Evolutionary conservation across 2,329 filamentous ascomycete species (phyloP).

Genomic region (Pyricularia sp.): DNA sequence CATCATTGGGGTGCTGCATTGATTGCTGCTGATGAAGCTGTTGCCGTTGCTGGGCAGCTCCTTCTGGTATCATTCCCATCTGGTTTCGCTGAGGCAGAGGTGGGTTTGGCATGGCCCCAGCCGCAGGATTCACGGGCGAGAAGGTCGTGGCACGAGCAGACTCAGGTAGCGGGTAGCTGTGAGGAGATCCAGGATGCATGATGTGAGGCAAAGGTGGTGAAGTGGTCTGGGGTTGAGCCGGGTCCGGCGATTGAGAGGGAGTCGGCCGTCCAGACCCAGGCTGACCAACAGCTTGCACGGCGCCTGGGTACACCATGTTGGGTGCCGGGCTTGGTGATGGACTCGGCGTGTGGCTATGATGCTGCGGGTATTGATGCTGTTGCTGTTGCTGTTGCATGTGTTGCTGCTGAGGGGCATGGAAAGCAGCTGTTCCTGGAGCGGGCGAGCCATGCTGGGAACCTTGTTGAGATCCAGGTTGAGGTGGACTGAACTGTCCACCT

Average conservation of each 20-base stretch:
- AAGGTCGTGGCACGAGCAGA: slow-evolving; percentile 9
- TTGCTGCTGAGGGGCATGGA: neutral
- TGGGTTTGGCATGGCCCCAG: slow-evolving; percentile 8
- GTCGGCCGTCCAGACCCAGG: neutral
- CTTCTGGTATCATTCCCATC: neutral
- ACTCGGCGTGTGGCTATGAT: neutral
- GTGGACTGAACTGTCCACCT: neutral
- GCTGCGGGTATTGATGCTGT: neutral
- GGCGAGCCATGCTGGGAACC: slow-evolving; percentile 3
- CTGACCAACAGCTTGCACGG: neutral
- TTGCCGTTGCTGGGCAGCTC: neutral
- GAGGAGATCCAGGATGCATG: slow-evolving; percentile 12
- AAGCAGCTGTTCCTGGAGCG: neutral
- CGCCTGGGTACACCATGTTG: neutral
- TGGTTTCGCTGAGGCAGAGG: slow-evolving; percentile 3
- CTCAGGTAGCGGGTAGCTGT: slow-evolving; percentile 11
- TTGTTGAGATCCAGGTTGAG: neutral
- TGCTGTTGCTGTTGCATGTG: neutral
- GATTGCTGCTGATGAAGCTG: slow-evolving; percentile 5
- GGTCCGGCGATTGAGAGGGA: neutral
- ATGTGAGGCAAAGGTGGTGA: slow-evolving; percentile 7
- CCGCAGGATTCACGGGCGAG: slow-evolving; percentile 12
- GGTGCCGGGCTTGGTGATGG: neutral
- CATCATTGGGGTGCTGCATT: neutral
- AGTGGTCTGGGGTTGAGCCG: neutral